These are phyloP conservation scores for Saxophila tyrrhenica DNA, from an alignment of 495 filamentous ascomycete species.

Conservation along the genomic window DNA sequence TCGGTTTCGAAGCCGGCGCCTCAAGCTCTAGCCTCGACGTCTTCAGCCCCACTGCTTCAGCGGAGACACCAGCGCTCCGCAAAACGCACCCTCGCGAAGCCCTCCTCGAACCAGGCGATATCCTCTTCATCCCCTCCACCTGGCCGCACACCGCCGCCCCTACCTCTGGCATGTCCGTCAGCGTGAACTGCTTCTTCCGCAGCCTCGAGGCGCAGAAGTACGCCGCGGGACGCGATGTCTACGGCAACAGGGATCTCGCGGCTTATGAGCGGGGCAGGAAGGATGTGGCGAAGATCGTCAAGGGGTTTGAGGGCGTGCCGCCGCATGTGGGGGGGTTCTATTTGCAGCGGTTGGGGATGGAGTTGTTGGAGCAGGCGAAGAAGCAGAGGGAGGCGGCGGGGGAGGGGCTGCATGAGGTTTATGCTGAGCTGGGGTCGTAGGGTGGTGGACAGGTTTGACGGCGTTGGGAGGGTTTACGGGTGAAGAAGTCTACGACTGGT, in stretches of 20 bases:
- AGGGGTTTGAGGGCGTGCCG: constrained; percentile 56
- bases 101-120: constrained; percentile 54
- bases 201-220: constrained; percentile 53
- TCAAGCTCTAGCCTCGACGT: constrained; percentile 70
- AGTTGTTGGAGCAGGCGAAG: constrained; percentile 39
- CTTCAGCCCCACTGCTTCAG: constrained; percentile 34
- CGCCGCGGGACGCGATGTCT: constrained; percentile 67
- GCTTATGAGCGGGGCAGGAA: constrained; percentile 71
- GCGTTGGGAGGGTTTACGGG: too few relatives aligned
- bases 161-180: constrained; percentile 50
- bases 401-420: neutral
- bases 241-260: constrained; percentile 75
- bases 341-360: constrained; percentile 58
- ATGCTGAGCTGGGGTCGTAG: neutral
- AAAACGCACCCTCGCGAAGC: constrained; percentile 57
- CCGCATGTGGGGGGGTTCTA: constrained; percentile 61
- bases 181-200: constrained; percentile 78
- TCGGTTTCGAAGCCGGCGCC: constrained; percentile 61
- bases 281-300: constrained; percentile 56
- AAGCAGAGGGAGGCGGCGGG: constrained; percentile 1
- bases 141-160: constrained; percentile 73
- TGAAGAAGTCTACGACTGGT: too few relatives aligned
- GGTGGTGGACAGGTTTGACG: neutral
- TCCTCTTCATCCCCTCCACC: constrained; percentile 68
- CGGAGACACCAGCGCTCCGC: constrained; percentile 34